These are phyloP conservation scores for Orbilia oligospora DNA, from an alignment of 2,329 filamentous ascomycete genomes.

Conservation along the genomic window DNA sequence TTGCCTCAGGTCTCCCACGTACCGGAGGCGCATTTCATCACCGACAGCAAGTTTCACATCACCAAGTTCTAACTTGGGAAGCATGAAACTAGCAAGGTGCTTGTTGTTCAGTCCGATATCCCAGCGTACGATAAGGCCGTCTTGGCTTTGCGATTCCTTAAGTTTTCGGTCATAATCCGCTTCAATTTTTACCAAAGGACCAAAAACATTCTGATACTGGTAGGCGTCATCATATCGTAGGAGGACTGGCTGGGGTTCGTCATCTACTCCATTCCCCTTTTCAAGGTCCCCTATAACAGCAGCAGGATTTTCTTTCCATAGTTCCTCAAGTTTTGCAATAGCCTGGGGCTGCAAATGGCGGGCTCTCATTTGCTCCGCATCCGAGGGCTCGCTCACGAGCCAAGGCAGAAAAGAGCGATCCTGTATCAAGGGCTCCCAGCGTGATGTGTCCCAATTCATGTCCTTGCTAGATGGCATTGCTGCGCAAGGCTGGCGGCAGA, in stretches of 20 bases:
- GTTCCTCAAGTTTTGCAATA: slow-evolving; percentile 95
- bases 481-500: slow-evolving; percentile 96
- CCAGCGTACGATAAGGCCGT: slow-evolving; percentile 94
- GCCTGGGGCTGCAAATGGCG: slow-evolving; percentile 93
- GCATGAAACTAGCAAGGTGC: slow-evolving; percentile 92
- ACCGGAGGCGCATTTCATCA: slow-evolving; percentile 97
- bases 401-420: slow-evolving; percentile 94
- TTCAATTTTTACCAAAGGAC: slow-evolving; percentile 97
- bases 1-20: slow-evolving; percentile 91
- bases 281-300: slow-evolving; percentile 93
- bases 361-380: slow-evolving; percentile 95
- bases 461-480: slow-evolving; percentile 96
- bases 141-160: slow-evolving; percentile 97
- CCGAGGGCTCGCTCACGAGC: slow-evolving; percentile 89
- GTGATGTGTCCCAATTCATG: slow-evolving; percentile 99
- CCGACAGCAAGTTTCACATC: slow-evolving; percentile 98
- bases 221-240: slow-evolving; percentile 97
- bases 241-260: slow-evolving; percentile 92
- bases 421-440: slow-evolving; percentile 97
- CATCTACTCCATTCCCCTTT: slow-evolving; percentile 90
- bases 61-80: slow-evolving; percentile 96
- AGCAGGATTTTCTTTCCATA: slow-evolving; percentile 95
- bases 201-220: slow-evolving; percentile 99
- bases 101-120: slow-evolving; percentile 97
- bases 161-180: slow-evolving; percentile 99